These are phyloP conservation scores for Thermochaetoides thermophila DNA, from an alignment of 495 filamentous ascomycete species.

Conservation along the genomic window DNA sequence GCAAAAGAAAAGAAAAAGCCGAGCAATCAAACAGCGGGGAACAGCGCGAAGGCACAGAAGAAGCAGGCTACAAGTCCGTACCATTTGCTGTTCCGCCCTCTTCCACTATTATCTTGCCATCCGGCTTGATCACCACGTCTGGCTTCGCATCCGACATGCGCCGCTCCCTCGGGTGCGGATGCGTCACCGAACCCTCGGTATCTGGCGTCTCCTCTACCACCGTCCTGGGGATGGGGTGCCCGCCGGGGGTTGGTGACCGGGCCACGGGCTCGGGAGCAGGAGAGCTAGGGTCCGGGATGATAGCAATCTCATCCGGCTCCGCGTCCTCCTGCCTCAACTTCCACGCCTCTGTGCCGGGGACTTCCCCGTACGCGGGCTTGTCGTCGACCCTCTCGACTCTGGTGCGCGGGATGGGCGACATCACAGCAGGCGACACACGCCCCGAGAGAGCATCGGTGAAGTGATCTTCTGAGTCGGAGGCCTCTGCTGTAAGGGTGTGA, in stretches of 20 bases:
- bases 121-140: slow-evolving; percentile 32
- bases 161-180: slow-evolving; percentile 22
- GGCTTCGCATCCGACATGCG: slow-evolving; percentile 31
- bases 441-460: slow-evolving; percentile 83
- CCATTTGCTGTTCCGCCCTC: slow-evolving; percentile 16
- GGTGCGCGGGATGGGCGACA: slow-evolving; percentile 59
- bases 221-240: slow-evolving; percentile 32
- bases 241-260: slow-evolving; percentile 24
- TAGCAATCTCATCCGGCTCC: slow-evolving; percentile 54
- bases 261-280: slow-evolving; percentile 7
- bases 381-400: slow-evolving; percentile 64
- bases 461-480: slow-evolving; percentile 69
- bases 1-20: slow-evolving; percentile 5
- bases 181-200: slow-evolving; percentile 25
- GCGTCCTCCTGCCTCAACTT: slow-evolving; percentile 66
- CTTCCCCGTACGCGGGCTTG: slow-evolving; percentile 62
- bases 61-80: slow-evolving; percentile 24
- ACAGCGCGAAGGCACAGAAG: slow-evolving; percentile 3
- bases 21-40: slow-evolving; percentile 3
- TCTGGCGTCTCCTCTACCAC: slow-evolving; percentile 34
- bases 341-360: slow-evolving; percentile 72
- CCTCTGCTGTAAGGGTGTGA: slow-evolving; percentile 27
- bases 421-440: slow-evolving; percentile 35
- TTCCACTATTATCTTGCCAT: slow-evolving; percentile 18
- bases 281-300: slow-evolving; percentile 31